A percentile compares a stretch with the other conserved stretches of the same genome.
phyloP scores from a whole-genome alignment of 2,329 filamentous ascomycete species.

The Exophiala oligosperma region DNA sequence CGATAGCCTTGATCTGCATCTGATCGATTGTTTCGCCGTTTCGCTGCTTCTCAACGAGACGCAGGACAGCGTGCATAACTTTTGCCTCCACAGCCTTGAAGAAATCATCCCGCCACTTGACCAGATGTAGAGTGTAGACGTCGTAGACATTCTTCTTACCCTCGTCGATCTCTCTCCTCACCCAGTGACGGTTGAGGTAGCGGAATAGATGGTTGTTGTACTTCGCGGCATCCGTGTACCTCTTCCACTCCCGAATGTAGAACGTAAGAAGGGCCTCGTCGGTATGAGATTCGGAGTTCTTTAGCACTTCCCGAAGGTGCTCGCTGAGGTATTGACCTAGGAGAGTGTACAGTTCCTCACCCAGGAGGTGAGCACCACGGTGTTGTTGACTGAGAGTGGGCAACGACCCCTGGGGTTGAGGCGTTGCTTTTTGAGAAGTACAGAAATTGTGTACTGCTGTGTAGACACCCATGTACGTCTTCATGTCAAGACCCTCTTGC shows the following conservation, averaged over 20 bases:
- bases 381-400: slow-evolving; percentile 11
- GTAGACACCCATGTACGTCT: slow-evolving; percentile 51
- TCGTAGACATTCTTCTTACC: slow-evolving; percentile 98
- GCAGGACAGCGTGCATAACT: slow-evolving; percentile 93
- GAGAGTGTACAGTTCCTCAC: slow-evolving; percentile 93
- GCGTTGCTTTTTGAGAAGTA: slow-evolving; percentile 90
- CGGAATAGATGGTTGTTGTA: slow-evolving; percentile 97
- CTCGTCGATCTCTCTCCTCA: slow-evolving; percentile 97
- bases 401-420: slow-evolving; percentile 30
- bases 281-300: slow-evolving; percentile 73
- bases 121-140: slow-evolving; percentile 93
- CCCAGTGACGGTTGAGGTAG: slow-evolving; percentile 97
- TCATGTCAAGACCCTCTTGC: slow-evolving; percentile 90
- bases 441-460: slow-evolving; percentile 98
- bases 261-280: slow-evolving; percentile 89
- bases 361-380: slow-evolving; percentile 74
- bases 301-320: slow-evolving; percentile 72
- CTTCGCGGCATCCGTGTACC: slow-evolving; percentile 92
- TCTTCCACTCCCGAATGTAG: slow-evolving; percentile 95
- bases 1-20: slow-evolving; percentile 92
- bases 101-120: slow-evolving; percentile 91
- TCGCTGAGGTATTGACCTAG: slow-evolving; percentile 79
- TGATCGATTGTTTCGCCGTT: slow-evolving; percentile 98
- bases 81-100: slow-evolving; percentile 80
- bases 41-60: slow-evolving; percentile 93